Percentiles rank a stretch among this genome's conserved stretches.
phyloP scores from a whole-genome alignment of 208 protist species.

The Leishmania lainsoni region DNA sequence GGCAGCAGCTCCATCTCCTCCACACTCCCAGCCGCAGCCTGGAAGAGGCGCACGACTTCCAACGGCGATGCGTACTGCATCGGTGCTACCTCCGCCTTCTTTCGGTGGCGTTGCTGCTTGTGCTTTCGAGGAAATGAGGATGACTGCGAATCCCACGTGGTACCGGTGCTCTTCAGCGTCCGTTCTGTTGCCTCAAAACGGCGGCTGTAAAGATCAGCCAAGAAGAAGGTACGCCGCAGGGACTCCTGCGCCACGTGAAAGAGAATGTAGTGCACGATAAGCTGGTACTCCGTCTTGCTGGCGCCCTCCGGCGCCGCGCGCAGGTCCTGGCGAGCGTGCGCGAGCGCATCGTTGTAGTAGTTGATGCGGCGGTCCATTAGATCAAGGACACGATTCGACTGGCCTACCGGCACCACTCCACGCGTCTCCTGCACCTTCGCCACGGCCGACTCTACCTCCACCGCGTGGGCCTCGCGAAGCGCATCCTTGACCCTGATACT shows the following conservation, averaged over 20 bases:
- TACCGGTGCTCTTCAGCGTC: conserved; percentile 29
- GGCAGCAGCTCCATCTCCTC: conserved; percentile 84
- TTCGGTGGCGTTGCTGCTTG: conserved; percentile 12
- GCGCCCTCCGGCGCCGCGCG: conserved; percentile 50
- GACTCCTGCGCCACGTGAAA: conserved; percentile 79
- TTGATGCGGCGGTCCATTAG: conserved; percentile 81
- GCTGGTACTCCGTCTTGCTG: conserved; percentile 62
- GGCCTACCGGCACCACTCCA: conserved; percentile 57
- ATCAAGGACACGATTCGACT: conserved; percentile 75
- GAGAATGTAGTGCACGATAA: conserved; percentile 79
- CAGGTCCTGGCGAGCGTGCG: conserved; percentile 75
- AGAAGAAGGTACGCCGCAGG: conserved; percentile 70
- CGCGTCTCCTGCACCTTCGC: conserved; percentile 45
- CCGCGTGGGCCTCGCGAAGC: conserved; percentile 65
- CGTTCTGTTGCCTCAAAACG: conserved; percentile 80
- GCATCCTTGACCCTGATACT: conserved; percentile 84
- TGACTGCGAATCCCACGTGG: background rate
- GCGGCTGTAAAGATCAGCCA: conserved; percentile 67
- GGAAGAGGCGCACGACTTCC: conserved; percentile 86
- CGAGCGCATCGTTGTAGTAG: conserved; percentile 84
- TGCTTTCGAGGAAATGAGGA: background rate
- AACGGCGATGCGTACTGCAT: conserved; percentile 80
- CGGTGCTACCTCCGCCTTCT: conserved; percentile 53
- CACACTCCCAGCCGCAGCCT: conserved; percentile 62
- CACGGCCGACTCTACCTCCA: conserved; percentile 58